Percentiles rank a stretch among this genome's conserved stretches.
phyloP scores from a whole-genome alignment of 768 basidiomycete species.

The Amanita fuliginea region DNA sequence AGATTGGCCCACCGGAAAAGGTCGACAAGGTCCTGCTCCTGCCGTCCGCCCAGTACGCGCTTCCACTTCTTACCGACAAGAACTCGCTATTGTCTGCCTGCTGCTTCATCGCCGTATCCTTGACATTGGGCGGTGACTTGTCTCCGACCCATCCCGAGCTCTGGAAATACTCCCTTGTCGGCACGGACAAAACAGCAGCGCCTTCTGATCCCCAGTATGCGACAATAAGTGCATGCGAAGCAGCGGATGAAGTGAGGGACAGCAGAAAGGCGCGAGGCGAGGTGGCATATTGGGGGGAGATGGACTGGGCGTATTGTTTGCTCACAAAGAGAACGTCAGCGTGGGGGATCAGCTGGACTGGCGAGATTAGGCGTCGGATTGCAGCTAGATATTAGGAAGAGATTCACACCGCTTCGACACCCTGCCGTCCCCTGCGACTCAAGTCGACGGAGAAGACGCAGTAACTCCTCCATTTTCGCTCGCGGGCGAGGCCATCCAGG shows the following conservation, averaged over 20 bases:
- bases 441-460: constrained; percentile 78
- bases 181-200: constrained; percentile 69
- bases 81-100: constrained; percentile 19
- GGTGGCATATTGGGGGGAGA: constrained; percentile 44
- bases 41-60: constrained; percentile 66
- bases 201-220: constrained; percentile 75
- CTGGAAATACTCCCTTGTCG: constrained; percentile 81
- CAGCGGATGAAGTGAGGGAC: constrained; percentile 53
- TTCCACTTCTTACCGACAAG: constrained; percentile 51
- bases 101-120: constrained; percentile 3
- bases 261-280: constrained; percentile 72
- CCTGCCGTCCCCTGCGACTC: constrained; percentile 62
- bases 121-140: constrained; percentile 12
- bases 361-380: constrained; percentile 6
- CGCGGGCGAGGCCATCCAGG: constrained; percentile 70
- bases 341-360: constrained; percentile 61
- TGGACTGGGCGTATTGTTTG: constrained; percentile 56
- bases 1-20: constrained; percentile 34
- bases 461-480: constrained; percentile 74
- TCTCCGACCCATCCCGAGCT: constrained; percentile 72
- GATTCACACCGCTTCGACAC: constrained; percentile 63
- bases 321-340: constrained; percentile 78
- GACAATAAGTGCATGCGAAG: constrained; percentile 70
- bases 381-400: constrained; percentile 3
- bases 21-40: constrained; percentile 44